Base-by-base conservation (phyloP, 2,329 filamentous ascomycete species). In the Colletotrichum sp. region DNA sequence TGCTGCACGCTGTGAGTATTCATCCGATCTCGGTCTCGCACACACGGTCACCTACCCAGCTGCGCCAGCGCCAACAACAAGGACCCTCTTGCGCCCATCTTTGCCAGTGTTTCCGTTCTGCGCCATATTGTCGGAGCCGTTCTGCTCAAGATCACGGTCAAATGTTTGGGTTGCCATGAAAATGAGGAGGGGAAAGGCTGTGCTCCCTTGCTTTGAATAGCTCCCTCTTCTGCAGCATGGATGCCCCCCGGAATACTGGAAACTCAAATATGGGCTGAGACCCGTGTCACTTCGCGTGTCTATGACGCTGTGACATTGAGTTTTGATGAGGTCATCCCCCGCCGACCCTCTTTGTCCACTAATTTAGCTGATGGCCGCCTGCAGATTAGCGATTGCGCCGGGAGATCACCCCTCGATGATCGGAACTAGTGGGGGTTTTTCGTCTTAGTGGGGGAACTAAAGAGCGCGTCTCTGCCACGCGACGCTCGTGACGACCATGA, bases 11-110 rank as follows among this genome's bases (percentile, higher is more conserved):
- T 21, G 62, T 64, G 5, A 70, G 55, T 8, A 5, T 5, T 55
- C n/a, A 36, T 30, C n/a, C 12, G 66, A 64, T 73, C 6, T 32
- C 38, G 6, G 1, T 16, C 8, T 43, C 15, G 7, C 73, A 76
- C 64, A n/a, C 18, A 15, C 6, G n/a, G 7, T 15, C n/a, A 62
- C 58, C 9, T 78, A 84, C 83, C 83, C 85, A 70, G 84, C 85
- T 65, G 85, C 85, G 10, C 85, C 85, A 8, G 85, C 85, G 8
- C 85, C 85, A n/a, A 87, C 84, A 38, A 87, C 69, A 16, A 87
- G 82, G 32, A 87, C 83, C 36, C 80, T 77, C 76, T 84, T 85
- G 6, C 66, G 70, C n/a, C 70, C 67, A 48, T 71, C 67, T 32
- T 67, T 71, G 58, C 70, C 73, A 12, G 67, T 65, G 13, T 61